Evolutionary conservation across 495 filamentous ascomycete species (phyloP).

Genomic region (Chaetomidium leptoderma): DNA sequence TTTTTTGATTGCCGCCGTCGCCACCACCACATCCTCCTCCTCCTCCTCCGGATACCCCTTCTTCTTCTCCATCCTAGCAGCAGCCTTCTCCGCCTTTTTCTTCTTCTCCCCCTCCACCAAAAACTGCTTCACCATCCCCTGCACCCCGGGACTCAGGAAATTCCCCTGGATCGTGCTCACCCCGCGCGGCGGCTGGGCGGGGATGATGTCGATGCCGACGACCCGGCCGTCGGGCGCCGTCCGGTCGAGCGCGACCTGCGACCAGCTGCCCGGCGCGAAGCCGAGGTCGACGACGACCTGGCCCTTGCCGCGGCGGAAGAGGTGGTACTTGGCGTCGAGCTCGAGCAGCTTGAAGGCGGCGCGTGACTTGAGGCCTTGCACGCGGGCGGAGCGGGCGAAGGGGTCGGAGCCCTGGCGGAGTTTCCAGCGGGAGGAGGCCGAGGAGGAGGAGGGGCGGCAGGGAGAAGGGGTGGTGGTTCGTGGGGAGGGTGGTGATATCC

Average conservation of each 20-base stretch:
- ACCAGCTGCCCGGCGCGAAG: slow-evolving; percentile 93
- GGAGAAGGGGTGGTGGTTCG: slow-evolving; percentile 24
- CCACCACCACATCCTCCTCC: slow-evolving; percentile 11
- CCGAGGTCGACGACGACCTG: slow-evolving; percentile 91
- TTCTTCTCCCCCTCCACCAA: slow-evolving; percentile 58
- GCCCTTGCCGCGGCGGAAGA: slow-evolving; percentile 60
- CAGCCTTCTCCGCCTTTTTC: slow-evolving; percentile 3
- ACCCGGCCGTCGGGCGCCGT: slow-evolving; percentile 74
- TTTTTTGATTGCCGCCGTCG: too few relatives aligned
- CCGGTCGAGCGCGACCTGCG: slow-evolving; percentile 83
- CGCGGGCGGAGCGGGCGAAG: slow-evolving; percentile 65
- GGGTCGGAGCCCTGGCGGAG: slow-evolving; percentile 66
- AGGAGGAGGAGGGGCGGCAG: slow-evolving; percentile 37
- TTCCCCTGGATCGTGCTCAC: slow-evolving; percentile 92
- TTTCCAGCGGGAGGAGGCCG: slow-evolving; percentile 79
- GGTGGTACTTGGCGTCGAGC: slow-evolving; percentile 73
- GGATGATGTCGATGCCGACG: slow-evolving; percentile 88
- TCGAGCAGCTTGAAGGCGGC: slow-evolving; percentile 90
- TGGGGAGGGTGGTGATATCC: neutral
- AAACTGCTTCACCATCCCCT: slow-evolving; percentile 68
- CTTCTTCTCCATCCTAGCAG: slow-evolving; percentile 5
- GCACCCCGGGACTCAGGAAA: slow-evolving; percentile 68
- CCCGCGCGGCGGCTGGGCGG: slow-evolving; percentile 81
- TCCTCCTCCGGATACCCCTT: slow-evolving; percentile 18
- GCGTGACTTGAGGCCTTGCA: slow-evolving; percentile 75